A percentile compares a stretch with the other conserved stretches of the same genome.
Evolutionary conservation across 1,284 basidiomycete species (phyloP).

Genomic region (Apiotrichum siamense): DNA sequence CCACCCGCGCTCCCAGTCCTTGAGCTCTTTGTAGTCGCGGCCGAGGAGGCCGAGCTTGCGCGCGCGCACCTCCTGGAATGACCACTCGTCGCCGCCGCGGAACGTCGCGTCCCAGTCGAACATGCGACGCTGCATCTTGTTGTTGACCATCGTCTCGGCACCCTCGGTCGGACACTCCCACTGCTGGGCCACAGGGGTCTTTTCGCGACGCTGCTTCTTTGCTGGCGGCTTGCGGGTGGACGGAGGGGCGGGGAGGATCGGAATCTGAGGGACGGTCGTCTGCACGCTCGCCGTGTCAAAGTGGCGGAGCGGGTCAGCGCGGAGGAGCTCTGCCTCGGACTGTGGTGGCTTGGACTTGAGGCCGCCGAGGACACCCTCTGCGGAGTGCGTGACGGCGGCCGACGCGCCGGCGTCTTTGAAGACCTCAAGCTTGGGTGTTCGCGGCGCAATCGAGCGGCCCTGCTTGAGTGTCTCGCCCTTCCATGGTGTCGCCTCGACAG

Average conservation of each 20-base stretch:
- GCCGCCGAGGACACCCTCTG: constrained; percentile 41
- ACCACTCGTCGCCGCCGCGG: constrained; percentile 46
- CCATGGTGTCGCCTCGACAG: constrained; percentile 49
- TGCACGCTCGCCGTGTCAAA: constrained; percentile 32
- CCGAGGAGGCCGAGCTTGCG: constrained; percentile 41
- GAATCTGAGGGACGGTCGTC: constrained; percentile 18
- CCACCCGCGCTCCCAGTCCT: constrained; percentile 43
- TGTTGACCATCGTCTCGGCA: constrained; percentile 31
- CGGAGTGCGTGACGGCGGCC: constrained; percentile 19
- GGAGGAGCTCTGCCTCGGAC: constrained; percentile 51
- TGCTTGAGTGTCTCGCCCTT: constrained; percentile 50
- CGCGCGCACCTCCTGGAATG: constrained; percentile 47
- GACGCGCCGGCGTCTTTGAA: constrained; percentile 45
- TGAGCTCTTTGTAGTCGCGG: constrained; percentile 38
- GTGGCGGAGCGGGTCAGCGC: constrained; percentile 56
- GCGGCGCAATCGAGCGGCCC: constrained; percentile 36
- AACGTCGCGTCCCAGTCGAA: constrained; percentile 47
- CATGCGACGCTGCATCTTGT: constrained; percentile 44
- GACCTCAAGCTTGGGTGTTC: constrained; percentile 51
- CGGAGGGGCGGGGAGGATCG: constrained; percentile 30
- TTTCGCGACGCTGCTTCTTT: constrained; percentile 5
- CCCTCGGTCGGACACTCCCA: constrained; percentile 45
- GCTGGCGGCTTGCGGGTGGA: constrained; percentile 25
- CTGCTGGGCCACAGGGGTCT: constrained; percentile 18
- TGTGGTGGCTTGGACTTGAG: constrained; percentile 33